Conservation (phyloP, 2,329 filamentous ascomycete genomes). For the Fusarium illudens region DNA sequence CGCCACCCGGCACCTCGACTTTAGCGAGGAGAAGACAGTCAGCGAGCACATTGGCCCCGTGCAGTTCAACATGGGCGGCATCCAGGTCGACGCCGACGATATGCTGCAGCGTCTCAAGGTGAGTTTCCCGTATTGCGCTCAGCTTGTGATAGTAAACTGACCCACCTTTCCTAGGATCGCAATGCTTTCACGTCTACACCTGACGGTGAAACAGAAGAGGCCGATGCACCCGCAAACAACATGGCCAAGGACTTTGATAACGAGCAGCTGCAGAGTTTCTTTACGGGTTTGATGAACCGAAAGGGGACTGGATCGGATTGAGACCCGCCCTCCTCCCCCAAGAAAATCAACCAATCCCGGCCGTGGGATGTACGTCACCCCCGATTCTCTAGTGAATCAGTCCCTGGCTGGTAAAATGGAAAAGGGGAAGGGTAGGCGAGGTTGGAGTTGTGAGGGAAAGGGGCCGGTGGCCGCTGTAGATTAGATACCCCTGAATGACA, state of each 20-base stretch:
- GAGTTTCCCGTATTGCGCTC: constrained; percentile 32
- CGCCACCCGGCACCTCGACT: constrained; percentile 42
- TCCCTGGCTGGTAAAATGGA: constrained; percentile 12
- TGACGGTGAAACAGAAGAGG: constrained; percentile 52
- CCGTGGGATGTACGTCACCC: not conserved
- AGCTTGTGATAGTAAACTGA: constrained; percentile 27
- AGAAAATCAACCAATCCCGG: not conserved
- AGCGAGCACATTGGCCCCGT: constrained; percentile 92
- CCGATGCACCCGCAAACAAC: constrained; percentile 50
- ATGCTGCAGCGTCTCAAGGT: constrained; percentile 90
- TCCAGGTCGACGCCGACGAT: constrained; percentile 93
- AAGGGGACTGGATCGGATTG: constrained; percentile 45
- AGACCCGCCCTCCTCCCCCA: not conserved
- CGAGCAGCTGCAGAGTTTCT: constrained; percentile 67
- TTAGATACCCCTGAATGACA: constrained; percentile 53
- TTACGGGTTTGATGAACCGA: constrained; percentile 67
- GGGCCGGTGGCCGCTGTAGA: constrained; percentile 45
- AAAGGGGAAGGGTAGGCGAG: constrained; percentile 8
- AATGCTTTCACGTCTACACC: constrained; percentile 61
- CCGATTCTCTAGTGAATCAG: constrained; percentile 3
- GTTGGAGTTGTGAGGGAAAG: constrained; percentile 22
- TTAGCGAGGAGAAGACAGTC: constrained; percentile 57
- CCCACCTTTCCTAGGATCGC: constrained; percentile 56
- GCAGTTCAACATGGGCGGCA: constrained; percentile 98
- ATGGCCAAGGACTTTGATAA: constrained; percentile 59